phyloP scores from a whole-genome alignment of 495 filamentous ascomycete genomes.

The Penicillium bovifimosum region DNA sequence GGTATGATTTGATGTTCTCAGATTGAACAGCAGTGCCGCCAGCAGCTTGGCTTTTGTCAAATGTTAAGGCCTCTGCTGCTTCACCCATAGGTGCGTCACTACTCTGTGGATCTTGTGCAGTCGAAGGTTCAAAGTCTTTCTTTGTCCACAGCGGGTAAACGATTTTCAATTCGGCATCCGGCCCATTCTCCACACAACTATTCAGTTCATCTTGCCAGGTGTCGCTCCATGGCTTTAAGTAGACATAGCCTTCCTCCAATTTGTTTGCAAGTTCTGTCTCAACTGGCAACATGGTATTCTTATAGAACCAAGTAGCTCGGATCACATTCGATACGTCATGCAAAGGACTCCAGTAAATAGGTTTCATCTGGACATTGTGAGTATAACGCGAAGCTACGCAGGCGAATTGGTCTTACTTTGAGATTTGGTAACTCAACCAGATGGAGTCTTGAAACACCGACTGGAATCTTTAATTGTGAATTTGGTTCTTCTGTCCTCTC shows the following conservation, averaged over 20 bases:
- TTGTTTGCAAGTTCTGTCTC: slow-evolving; percentile 87
- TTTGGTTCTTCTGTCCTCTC: slow-evolving; percentile 10
- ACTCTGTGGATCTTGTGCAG: slow-evolving; percentile 17
- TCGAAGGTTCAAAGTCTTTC: slow-evolving; percentile 24
- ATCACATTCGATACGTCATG: slow-evolving; percentile 80
- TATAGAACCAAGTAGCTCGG: slow-evolving; percentile 95
- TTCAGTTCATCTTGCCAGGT: slow-evolving; percentile 92
- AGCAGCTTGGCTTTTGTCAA: slow-evolving; percentile 40
- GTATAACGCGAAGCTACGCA: background rate
- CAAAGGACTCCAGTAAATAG: slow-evolving; percentile 97
- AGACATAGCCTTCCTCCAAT: slow-evolving; percentile 79
- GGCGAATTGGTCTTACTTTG: slow-evolving; percentile 26
- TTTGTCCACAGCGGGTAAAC: slow-evolving; percentile 73
- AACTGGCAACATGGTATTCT: slow-evolving; percentile 86
- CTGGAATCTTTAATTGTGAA: slow-evolving; percentile 47
- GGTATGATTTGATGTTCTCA: slow-evolving; percentile 46
- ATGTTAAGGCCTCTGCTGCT: slow-evolving; percentile 5
- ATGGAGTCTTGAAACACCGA: slow-evolving; percentile 72
- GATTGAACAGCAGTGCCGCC: slow-evolving; percentile 28
- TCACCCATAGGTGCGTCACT: slow-evolving; percentile 8
- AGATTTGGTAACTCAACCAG: slow-evolving; percentile 49
- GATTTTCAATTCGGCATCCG: slow-evolving; percentile 86
- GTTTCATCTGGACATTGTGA: slow-evolving; percentile 63
- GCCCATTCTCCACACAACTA: slow-evolving; percentile 85
- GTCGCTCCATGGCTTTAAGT: slow-evolving; percentile 82